phyloP scores from a whole-genome alignment of 2,329 filamentous ascomycete species.

The Fusarium albosuccineum region DNA sequence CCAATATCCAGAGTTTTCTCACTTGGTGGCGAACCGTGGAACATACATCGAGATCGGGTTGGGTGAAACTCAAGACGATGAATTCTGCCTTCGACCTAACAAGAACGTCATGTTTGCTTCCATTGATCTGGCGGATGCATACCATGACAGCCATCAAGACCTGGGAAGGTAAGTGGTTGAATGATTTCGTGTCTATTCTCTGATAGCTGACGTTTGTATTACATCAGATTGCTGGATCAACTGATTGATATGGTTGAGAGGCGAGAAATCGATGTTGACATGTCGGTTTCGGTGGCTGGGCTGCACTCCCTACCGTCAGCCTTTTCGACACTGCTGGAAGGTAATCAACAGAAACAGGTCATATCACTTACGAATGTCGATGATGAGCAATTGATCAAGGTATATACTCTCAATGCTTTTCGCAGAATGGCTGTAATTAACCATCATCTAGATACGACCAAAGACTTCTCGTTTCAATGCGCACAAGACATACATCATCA shows the following conservation, averaged over 20 bases:
- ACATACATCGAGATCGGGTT: constrained; percentile 32
- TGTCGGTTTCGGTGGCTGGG: constrained; percentile 15
- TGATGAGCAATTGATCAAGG: constrained; percentile 31
- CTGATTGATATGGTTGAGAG: constrained; percentile 26
- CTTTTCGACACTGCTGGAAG: constrained; percentile 22
- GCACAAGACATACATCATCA: constrained; percentile 43
- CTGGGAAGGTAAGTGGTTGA: constrained; percentile 31
- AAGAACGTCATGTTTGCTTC: constrained; percentile 43
- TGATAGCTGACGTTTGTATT: constrained; percentile 10
- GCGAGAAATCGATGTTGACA: constrained; percentile 15
- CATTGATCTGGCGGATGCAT: constrained; percentile 37
- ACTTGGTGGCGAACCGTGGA: constrained; percentile 35
- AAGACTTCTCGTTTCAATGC: constrained; percentile 32
- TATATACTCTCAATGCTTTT: background rate
- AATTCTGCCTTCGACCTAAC: constrained; percentile 16
- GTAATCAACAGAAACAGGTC: constrained; percentile 26
- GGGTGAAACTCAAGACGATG: constrained; percentile 18
- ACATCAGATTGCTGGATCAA: constrained; percentile 24
- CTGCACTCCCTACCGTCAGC: constrained; percentile 27
- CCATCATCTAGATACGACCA: constrained; percentile 26
- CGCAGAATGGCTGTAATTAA: background rate
- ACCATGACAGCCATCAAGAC: constrained; percentile 31
- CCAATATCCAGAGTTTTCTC: constrained; percentile 35
- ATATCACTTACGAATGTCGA: constrained; percentile 18
- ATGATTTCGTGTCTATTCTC: background rate